Percentiles rank a stretch among this genome's conserved stretches.
Conservation (phyloP, 495 filamentous ascomycete species). For the Hypomontagnella monticulosa region DNA sequence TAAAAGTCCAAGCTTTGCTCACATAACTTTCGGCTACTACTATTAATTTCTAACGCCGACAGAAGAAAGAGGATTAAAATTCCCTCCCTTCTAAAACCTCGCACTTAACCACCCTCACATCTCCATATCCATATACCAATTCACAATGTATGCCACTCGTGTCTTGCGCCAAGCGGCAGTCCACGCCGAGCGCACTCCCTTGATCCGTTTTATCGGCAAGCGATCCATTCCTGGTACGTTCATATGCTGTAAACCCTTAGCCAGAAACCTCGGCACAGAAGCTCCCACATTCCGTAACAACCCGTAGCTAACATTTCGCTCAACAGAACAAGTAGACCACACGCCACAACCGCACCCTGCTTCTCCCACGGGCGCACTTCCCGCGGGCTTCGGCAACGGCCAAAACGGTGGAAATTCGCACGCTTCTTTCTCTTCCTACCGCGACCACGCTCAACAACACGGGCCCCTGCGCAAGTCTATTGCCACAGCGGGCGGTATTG, state of each 20-base stretch:
- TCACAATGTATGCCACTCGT: conserved; percentile 70
- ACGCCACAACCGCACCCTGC: conserved; percentile 66
- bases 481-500: conserved; percentile 65
- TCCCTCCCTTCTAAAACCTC: conserved; percentile 1
- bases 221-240: conserved; percentile 80
- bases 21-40: conserved; percentile 9
- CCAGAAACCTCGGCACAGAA: neutral
- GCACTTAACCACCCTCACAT: neutral
- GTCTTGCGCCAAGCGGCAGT: conserved; percentile 72
- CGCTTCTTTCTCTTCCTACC: conserved; percentile 86
- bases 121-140: neutral
- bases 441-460: conserved; percentile 91
- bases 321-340: conserved; percentile 74
- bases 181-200: conserved; percentile 72
- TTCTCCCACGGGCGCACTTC: conserved; percentile 55
- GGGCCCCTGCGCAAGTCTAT: conserved; percentile 78
- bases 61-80: neutral
- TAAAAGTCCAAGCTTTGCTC: conserved; percentile 31
- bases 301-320: conserved; percentile 19
- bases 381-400: conserved; percentile 67
- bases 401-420: conserved; percentile 60
- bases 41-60: conserved; percentile 32
- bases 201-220: conserved; percentile 94
- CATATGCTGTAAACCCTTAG: conserved; percentile 2
- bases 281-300: neutral